Conservation (phyloP, 1,284 basidiomycete species). For the Xerocomus subilludens region DNA sequence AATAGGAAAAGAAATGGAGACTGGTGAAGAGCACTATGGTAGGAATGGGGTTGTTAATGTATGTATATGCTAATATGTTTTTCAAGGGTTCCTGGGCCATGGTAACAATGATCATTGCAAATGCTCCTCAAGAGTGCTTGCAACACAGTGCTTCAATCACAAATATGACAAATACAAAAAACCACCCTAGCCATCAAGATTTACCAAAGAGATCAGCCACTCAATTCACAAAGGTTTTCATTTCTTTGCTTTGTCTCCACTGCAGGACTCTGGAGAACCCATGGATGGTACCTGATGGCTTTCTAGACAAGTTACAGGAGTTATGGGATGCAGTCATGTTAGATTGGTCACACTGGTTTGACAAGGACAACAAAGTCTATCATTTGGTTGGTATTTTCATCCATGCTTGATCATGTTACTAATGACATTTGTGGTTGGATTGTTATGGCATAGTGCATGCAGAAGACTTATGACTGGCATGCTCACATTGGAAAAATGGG, state of each 20-base stretch:
- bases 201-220: neutral
- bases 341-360: neutral
- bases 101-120: neutral
- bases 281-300: neutral
- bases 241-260: neutral
- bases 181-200: neutral
- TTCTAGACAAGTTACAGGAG: constrained; percentile 1
- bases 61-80: neutral
- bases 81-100: neutral
- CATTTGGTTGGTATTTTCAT: neutral
- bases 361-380: neutral
- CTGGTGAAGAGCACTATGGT: too few relatives aligned
- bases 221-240: constrained; percentile 5
- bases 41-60: too few relatives aligned
- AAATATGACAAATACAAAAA: neutral
- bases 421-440: too few relatives aligned
- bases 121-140: constrained; percentile 2
- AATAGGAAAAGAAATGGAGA: too few relatives aligned
- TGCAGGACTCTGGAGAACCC: neutral
- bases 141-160: neutral
- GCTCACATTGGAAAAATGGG: neutral
- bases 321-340: neutral
- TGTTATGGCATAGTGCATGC: neutral
- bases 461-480: constrained; percentile 3
- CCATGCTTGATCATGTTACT: too few relatives aligned